A percentile compares a stretch with the other conserved stretches of the same genome.
phyloP scores from a whole-genome alignment of 1,284 basidiomycete species.

The Lentinus polychrous region DNA sequence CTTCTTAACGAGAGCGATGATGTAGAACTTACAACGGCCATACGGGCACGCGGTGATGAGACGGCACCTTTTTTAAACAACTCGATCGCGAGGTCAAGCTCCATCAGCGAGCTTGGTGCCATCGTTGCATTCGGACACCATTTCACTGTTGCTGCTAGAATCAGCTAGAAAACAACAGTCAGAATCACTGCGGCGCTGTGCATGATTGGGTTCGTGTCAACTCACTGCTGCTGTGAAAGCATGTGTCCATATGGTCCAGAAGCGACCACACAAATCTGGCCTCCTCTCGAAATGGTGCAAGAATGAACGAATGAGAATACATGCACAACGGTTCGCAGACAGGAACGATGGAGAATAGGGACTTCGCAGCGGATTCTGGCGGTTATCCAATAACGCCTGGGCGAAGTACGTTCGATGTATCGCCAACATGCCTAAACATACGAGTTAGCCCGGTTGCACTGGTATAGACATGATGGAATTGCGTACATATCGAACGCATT shows the following conservation, averaged over 20 bases:
- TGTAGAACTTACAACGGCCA: conserved; percentile 22
- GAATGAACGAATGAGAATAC: conserved; percentile 29
- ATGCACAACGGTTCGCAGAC: conserved; percentile 31
- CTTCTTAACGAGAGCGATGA: not conserved
- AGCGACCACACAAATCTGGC: conserved; percentile 25
- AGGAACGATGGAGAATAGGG: conserved; percentile 35
- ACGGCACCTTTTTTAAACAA: conserved; percentile 24
- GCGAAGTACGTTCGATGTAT: conserved; percentile 35
- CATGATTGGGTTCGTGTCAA: too few relatives aligned
- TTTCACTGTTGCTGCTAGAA: conserved; percentile 27
- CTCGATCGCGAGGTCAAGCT: conserved; percentile 26
- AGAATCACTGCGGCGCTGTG: too few relatives aligned
- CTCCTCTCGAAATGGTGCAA: conserved; percentile 22
- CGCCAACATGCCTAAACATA: conserved; percentile 24
- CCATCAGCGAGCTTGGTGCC: conserved; percentile 25
- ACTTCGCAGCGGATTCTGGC: conserved; percentile 31
- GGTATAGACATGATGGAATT: not conserved
- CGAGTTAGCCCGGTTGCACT: not conserved
- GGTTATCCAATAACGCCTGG: conserved; percentile 32
- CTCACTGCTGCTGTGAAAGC: conserved; percentile 33
- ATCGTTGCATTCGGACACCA: conserved; percentile 25
- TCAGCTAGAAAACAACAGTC: conserved; percentile 18
- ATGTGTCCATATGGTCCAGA: conserved; percentile 34
- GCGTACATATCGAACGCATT: conserved; percentile 24
- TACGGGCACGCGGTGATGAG: conserved; percentile 20